Percentiles rank a stretch among this genome's conserved stretches.
Evolutionary conservation across 129 eudicot genomes (phyloP).

Genomic region (Sambucus nigra): DNA sequence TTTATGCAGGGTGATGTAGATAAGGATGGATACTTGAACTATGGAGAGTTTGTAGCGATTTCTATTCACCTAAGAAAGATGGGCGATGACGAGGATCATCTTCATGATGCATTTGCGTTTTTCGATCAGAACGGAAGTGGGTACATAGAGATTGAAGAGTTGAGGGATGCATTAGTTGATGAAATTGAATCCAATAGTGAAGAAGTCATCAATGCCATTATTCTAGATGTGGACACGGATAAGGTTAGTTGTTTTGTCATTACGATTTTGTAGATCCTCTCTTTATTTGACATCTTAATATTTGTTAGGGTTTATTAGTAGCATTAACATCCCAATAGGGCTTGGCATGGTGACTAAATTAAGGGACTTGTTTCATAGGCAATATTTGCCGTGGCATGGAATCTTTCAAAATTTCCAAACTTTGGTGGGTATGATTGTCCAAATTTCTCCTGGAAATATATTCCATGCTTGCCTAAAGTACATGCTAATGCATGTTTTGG

Average conservation of each 20-base stretch:
- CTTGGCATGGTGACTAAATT: too few relatives aligned
- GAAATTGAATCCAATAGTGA: constrained; percentile 40
- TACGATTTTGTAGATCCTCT: too few relatives aligned
- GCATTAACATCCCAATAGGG: too few relatives aligned
- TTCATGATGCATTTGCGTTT: constrained; percentile 48
- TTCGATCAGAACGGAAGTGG: constrained; percentile 45
- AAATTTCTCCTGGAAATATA: too few relatives aligned
- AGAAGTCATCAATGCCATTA: constrained; percentile 42
- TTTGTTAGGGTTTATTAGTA: too few relatives aligned
- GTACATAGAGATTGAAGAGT: constrained; percentile 56
- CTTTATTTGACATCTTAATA: too few relatives aligned
- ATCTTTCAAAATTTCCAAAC: too few relatives aligned
- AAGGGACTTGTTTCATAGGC: too few relatives aligned
- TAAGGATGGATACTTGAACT: constrained; percentile 32
- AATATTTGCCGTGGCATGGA: too few relatives aligned
- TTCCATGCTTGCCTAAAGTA: too few relatives aligned
- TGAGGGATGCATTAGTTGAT: constrained; percentile 41
- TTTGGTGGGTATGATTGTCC: too few relatives aligned
- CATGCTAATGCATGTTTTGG: too few relatives aligned
- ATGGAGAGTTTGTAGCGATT: constrained; percentile 32
- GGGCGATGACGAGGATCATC: constrained; percentile 43
- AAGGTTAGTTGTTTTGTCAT: constrained; percentile 26
- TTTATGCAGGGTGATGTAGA: constrained; percentile 32
- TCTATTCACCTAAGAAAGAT: constrained; percentile 31
- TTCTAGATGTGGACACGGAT: constrained; percentile 46